Evolutionary conservation across 2,329 filamentous ascomycete species (phyloP), one percentile per base, ranked within the genome.

Genomic region (Alternaria conjuncta): DNA sequence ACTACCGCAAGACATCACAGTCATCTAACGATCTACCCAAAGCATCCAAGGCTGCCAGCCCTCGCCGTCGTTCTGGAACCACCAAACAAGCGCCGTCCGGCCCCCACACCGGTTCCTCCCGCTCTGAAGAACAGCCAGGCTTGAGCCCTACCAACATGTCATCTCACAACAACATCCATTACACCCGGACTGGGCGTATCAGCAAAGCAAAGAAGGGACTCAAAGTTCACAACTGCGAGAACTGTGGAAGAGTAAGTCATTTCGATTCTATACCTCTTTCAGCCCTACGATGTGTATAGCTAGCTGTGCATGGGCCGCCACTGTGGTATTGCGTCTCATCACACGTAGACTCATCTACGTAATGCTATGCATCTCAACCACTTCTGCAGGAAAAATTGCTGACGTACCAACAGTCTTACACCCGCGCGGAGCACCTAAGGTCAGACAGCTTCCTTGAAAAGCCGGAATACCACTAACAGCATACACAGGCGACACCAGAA

Each of bases 151-250:
- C 68, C 20, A 72, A 75, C 30, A 76, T 73, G 69, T 60, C 68
- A 47, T 73, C 71, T 43, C 71, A 76, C 30, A 60, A 71, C 64
- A 36, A 68, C 78, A 73, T 82, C 57, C 75, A 79, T 60, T 82
- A 81, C 68, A 84, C 83, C 20, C 79, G 78, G 65, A 84, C 82
- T 25, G 82, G 82, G 20, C 78, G 83, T 26, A 79, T 84, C 55
- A 83, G 81, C 61, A 84, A 83, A 72, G 82, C 82, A 7, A 80
- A 82, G 67, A 84, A 84, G 63, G 83, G 83, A 13, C 58, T 81
- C 44, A 81, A 82, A 65, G 79, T 84, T 20, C 82, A 84, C 63
- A 72, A 79, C 46, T 84, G 82, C 67, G 78, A 82, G n/a, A 59
- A 58, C 32, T 84, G 83, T 66, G 82, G 82, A 71, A 82, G 82